phyloP scores from a whole-genome alignment of 805 yeast genomes.

The Yarrowia hollandica region DNA sequence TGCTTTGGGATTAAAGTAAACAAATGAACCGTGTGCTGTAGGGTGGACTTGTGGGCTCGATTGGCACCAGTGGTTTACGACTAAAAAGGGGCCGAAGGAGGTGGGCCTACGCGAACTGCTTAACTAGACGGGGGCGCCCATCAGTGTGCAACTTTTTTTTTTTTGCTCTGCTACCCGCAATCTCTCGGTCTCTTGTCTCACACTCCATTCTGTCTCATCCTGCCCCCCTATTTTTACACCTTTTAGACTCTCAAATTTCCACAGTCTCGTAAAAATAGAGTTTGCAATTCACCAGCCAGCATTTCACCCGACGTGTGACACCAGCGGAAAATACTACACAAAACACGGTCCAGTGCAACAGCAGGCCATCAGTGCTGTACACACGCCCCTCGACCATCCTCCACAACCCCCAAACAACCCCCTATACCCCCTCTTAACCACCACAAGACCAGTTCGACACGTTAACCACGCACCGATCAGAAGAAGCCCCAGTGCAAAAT shows the following conservation, averaged over 20 bases:
- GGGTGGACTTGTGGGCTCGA: not conserved
- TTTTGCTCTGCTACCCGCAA: not conserved
- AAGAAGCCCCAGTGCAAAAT: too few species aligned
- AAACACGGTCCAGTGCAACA: too few species aligned
- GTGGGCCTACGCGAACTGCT: too few species aligned
- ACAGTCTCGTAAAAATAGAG: slow-evolving; percentile 13
- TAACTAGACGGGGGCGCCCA: too few species aligned
- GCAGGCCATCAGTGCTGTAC: too few species aligned
- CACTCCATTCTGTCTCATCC: not conserved
- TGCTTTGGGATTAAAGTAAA: slow-evolving; percentile 22
- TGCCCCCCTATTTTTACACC: slow-evolving; percentile 5
- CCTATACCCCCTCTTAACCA: too few species aligned
- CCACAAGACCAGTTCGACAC: not conserved
- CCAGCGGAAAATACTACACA: not conserved
- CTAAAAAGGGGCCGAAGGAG: not conserved
- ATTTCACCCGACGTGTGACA: not conserved
- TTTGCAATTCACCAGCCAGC: slow-evolving; percentile 12
- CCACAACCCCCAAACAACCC: not conserved
- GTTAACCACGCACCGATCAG: too few species aligned
- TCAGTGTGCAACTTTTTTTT: too few species aligned
- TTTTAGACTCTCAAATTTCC: not conserved
- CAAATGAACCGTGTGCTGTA: not conserved
- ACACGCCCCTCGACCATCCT: too few species aligned
- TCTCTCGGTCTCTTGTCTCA: not conserved
- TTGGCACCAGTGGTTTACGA: too few species aligned